Base-by-base conservation (phyloP, 2,329 filamentous ascomycete species). In the Sporothrix pseudoabietina region DNA sequence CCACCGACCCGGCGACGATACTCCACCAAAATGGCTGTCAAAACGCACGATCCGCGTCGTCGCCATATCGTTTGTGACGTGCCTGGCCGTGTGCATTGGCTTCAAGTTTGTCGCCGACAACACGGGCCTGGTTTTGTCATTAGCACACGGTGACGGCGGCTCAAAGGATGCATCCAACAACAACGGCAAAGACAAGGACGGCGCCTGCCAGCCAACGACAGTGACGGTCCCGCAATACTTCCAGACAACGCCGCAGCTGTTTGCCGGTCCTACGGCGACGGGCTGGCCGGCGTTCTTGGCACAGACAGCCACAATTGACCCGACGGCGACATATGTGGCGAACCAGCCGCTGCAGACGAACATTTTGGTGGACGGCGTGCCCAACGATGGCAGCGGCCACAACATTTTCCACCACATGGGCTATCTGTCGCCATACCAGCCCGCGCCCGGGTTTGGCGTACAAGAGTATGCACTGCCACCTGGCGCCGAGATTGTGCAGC, bases 401-500 rank as follows among this genome's bases (percentile, higher is more conserved):
- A 61, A 41, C 80, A 92, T 94, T 77, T 94, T 93, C 80, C 85
- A 89, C 75, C 84, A 90, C 78, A 90, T 92, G 85, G 92, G 90
- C 6, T 87, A 90, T 75, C 80, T 94, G 41, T 89, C 88, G 54
- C 91, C 91, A 3, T 94, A 94, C 80, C 88, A 87, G 75, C 89
- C 91, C 0, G 89, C 90, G 72, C 87, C 90, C 0, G 92, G 92
- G 0, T 94, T 94, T 76, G 92, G 92, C 2, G 90, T 92, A 0
- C 83, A 91, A 19, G 92, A 94, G 80, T 92, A 91, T 77, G 85
- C 91, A 3, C 80, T 93, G 19, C 92, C 91, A 0, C 80, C 83
- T 7, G 91, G 89, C 14, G 87, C 91, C 0, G 89, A 91, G 73
- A 91, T 94, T 69, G 84, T 90, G 39, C 90, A 92, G 82, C 83